phyloP scores from a whole-genome alignment of 352 stramenopile genomes.

The Phytopythium montanum region DNA sequence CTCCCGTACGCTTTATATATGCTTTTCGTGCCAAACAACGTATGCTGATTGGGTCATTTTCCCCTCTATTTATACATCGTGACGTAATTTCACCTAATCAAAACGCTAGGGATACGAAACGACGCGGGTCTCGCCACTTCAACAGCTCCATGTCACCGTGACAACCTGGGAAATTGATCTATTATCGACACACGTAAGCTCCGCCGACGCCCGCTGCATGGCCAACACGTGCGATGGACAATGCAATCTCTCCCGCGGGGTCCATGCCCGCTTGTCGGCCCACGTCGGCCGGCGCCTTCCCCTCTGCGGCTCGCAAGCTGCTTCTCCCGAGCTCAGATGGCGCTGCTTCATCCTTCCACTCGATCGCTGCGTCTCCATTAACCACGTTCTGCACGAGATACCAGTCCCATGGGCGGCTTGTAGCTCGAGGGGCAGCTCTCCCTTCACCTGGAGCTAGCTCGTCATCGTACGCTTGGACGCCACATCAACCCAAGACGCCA shows the following conservation, averaged over 20 bases:
- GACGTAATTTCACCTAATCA: background rate
- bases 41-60: background rate
- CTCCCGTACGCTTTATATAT: conserved; percentile 17
- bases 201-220: background rate
- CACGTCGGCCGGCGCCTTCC: conserved; percentile 22
- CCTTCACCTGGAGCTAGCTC: background rate
- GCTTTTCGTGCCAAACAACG: background rate
- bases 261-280: conserved; percentile 10
- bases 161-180: background rate
- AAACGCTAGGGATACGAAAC: background rate
- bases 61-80: background rate
- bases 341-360: background rate
- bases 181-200: background rate
- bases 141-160: background rate
- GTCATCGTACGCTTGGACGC: background rate
- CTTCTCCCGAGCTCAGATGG: background rate
- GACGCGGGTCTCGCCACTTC: conserved; percentile 2
- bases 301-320: conserved; percentile 23
- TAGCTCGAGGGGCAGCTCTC: background rate
- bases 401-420: background rate
- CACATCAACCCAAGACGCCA: background rate
- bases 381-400: conserved; percentile 3
- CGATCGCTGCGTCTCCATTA: background rate
- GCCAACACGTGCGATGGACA: background rate
- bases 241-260: conserved; percentile 3